Evolutionary conservation across 192 early-diverging fungal genomes (phyloP).

Genomic region (Umbelopsis vinacea): DNA sequence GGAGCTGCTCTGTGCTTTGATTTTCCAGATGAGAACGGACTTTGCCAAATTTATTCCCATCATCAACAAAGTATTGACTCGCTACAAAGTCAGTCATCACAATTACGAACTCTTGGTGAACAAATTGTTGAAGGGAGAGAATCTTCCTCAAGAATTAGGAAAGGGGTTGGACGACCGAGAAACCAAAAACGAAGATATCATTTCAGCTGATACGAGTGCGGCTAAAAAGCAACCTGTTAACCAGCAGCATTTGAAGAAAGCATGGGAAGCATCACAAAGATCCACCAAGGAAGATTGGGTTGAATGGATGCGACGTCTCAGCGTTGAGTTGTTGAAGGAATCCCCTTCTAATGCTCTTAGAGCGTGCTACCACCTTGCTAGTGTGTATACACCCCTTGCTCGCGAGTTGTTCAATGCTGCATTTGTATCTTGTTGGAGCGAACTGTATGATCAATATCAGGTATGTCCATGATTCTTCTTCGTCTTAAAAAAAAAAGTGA

Average conservation of each 20-base stretch:
- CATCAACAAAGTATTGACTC: conserved; percentile 76
- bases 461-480: conserved; percentile 14
- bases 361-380: conserved; percentile 85
- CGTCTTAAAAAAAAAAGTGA: background rate
- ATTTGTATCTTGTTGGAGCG: conserved; percentile 97
- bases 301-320: conserved; percentile 92
- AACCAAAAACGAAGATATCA: conserved; percentile 50
- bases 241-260: conserved; percentile 80
- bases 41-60: conserved; percentile 89
- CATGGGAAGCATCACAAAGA: conserved; percentile 88
- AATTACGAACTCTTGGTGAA: conserved; percentile 80
- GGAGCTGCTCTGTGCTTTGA: conserved; percentile 81
- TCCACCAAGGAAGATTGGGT: conserved; percentile 93
- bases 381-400: conserved; percentile 78
- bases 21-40: conserved; percentile 83
- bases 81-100: conserved; percentile 65
- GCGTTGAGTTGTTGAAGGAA: conserved; percentile 91
- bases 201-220: conserved; percentile 55
- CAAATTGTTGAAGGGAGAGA: conserved; percentile 77
- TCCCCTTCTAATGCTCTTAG: conserved; percentile 95
- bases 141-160: conserved; percentile 68
- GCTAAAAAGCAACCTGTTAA: conserved; percentile 85
- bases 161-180: conserved; percentile 53
- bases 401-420: conserved; percentile 94
- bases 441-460: conserved; percentile 87